Evolutionary conservation across 1,139 yeast genomes (phyloP).

Genomic region (Suhomyces coccinellae): DNA sequence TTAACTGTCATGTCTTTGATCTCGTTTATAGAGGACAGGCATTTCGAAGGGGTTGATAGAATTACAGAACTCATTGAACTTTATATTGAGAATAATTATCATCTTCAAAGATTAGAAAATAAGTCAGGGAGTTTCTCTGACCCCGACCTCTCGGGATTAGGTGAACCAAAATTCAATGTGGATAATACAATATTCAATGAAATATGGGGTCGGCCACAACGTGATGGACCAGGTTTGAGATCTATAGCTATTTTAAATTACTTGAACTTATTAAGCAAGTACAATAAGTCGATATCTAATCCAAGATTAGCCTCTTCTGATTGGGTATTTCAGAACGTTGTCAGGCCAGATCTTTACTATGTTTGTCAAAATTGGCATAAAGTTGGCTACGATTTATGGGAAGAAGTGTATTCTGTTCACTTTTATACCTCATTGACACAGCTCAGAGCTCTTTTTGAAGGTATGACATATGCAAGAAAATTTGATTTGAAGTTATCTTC

Average conservation of each 20-base stretch:
- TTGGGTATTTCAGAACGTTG: conserved; percentile 49
- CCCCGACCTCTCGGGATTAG: conserved; percentile 54
- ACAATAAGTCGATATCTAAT: conserved; percentile 27
- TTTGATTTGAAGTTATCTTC: conserved; percentile 33
- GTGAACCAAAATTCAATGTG: conserved; percentile 84
- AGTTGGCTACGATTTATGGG: conserved; percentile 88
- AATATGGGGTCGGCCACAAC: conserved; percentile 93
- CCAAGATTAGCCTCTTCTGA: conserved; percentile 24
- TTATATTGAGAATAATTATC: conserved; percentile 58
- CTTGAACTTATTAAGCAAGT: conserved; percentile 42
- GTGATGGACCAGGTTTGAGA: conserved; percentile 92
- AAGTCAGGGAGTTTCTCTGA: conserved; percentile 64
- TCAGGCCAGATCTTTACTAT: conserved; percentile 73
- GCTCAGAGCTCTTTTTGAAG: conserved; percentile 64
- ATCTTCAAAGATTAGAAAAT: conserved; percentile 65
- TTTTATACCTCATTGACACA: conserved; percentile 79
- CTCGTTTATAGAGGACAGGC: conserved; percentile 46
- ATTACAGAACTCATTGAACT: conserved; percentile 47
- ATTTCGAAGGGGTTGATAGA: conserved; percentile 22
- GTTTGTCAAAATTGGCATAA: conserved; percentile 62
- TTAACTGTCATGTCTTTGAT: conserved; percentile 71
- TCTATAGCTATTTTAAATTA: conserved; percentile 63
- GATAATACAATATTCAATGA: conserved; percentile 61
- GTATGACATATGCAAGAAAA: conserved; percentile 45
- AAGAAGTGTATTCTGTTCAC: conserved; percentile 74